A percentile compares a stretch with the other conserved stretches of the same genome.
Evolutionary conservation across 1,284 basidiomycete genomes (phyloP).

Genomic region (Sanghuangporus weigelae): DNA sequence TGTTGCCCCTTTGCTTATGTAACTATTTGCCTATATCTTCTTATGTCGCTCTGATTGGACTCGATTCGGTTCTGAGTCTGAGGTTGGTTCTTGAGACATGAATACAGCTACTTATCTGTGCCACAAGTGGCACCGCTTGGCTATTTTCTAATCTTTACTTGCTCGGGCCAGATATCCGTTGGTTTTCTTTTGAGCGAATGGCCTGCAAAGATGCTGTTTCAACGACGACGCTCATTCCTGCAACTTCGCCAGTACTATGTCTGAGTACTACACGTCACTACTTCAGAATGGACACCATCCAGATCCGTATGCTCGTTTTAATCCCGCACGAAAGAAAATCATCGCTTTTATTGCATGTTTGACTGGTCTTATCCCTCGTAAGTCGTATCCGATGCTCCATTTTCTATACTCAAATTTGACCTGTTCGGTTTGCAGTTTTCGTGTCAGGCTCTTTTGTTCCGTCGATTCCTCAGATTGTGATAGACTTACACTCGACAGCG

Average conservation of each 20-base stretch:
- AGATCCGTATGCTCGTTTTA: slow-evolving; percentile 49
- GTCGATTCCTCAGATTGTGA: slow-evolving; percentile 59
- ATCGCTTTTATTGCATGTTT: slow-evolving; percentile 50
- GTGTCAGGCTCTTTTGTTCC: slow-evolving; percentile 66
- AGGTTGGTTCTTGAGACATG: neutral
- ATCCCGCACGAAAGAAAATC: slow-evolving; percentile 34
- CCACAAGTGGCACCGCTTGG: neutral
- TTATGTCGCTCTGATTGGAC: neutral
- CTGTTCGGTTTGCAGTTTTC: slow-evolving; percentile 42
- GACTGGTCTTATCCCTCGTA: slow-evolving; percentile 49
- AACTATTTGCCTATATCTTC: no score
- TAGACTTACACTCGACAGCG: slow-evolving; percentile 51
- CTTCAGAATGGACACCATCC: neutral
- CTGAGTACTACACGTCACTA: neutral
- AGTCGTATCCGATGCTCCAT: slow-evolving; percentile 12
- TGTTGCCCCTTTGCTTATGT: neutral
- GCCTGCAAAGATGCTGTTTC: neutral
- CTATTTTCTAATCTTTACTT: neutral
- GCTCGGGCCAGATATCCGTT: neutral
- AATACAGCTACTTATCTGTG: neutral
- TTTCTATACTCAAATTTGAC: neutral
- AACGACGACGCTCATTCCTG: neutral
- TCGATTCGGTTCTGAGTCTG: neutral
- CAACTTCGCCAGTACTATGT: neutral
- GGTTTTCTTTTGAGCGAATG: neutral